A percentile compares a stretch with the other conserved stretches of the same genome.
Conservation (phyloP, 2,329 filamentous ascomycete species). For the Botrytis squamosa region DNA sequence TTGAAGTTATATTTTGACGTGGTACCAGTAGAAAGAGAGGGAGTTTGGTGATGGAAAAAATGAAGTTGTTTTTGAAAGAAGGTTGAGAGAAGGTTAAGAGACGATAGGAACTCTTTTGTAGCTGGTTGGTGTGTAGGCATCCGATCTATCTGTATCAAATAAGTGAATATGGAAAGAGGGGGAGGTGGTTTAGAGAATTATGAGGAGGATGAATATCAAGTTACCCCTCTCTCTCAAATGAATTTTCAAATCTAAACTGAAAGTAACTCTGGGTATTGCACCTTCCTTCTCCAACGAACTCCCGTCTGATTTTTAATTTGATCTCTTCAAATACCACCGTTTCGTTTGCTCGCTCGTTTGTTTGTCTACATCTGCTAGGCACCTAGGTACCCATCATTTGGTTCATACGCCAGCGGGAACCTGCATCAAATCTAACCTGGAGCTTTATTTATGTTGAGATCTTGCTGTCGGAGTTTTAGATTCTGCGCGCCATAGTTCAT, state of each 20-base stretch:
- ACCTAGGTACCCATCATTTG: neutral
- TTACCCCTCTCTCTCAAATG: neutral
- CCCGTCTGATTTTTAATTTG: neutral
- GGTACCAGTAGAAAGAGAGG: neutral
- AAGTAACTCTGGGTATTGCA: neutral
- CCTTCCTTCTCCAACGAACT: neutral
- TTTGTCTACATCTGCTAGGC: neutral
- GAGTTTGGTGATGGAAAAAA: neutral
- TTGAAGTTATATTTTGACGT: neutral
- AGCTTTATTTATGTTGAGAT: neutral
- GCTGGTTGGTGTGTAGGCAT: neutral
- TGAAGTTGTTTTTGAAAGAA: conserved; percentile 1
- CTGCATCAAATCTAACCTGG: neutral
- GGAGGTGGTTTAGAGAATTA: neutral
- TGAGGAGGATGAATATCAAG: neutral
- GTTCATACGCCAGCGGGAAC: neutral
- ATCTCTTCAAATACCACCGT: neutral
- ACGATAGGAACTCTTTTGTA: neutral
- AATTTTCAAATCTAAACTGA: neutral
- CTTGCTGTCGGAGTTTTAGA: neutral
- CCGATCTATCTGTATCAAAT: neutral
- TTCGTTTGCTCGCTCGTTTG: neutral
- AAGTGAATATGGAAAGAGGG: conserved; percentile 4
- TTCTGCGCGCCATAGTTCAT: neutral
- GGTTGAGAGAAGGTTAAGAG: neutral